Percentiles rank a stretch among this genome's conserved stretches.
These are phyloP conservation scores for Claviceps pazoutovae DNA, from an alignment of 2,329 filamentous ascomycete species.

Conservation along the genomic window DNA sequence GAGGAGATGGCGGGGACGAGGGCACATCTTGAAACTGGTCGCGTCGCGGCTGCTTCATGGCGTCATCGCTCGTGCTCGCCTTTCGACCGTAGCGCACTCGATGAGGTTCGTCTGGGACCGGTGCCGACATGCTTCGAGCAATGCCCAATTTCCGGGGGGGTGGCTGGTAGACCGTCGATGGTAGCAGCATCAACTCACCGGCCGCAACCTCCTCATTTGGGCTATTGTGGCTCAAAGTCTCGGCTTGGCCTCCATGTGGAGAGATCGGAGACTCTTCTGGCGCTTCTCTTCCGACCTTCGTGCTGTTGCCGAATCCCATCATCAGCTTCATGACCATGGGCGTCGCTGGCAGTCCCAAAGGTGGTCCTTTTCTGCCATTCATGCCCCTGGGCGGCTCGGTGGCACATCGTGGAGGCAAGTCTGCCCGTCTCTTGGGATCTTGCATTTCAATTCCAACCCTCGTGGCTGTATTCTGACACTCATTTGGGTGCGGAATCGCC, in stretches of 20 bases:
- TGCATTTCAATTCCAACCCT: slow-evolving; percentile 27
- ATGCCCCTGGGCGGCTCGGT: slow-evolving; percentile 45
- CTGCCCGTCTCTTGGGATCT: slow-evolving; percentile 26
- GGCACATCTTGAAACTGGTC: slow-evolving; percentile 36
- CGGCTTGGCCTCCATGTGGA: slow-evolving; percentile 26
- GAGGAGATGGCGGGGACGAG: slow-evolving; percentile 32
- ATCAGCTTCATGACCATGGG: slow-evolving; percentile 82
- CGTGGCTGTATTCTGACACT: slow-evolving; percentile 23
- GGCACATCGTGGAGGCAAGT: slow-evolving; percentile 46
- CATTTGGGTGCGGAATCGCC: slow-evolving; percentile 60
- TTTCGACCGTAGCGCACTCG: slow-evolving; percentile 19
- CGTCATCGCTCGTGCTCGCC: slow-evolving; percentile 26
- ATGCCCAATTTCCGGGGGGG: slow-evolving; percentile 31
- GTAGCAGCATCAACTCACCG: slow-evolving; percentile 32
- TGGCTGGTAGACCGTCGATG: slow-evolving; percentile 47
- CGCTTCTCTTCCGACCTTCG: slow-evolving; percentile 24
- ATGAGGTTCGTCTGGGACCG: slow-evolving; percentile 27
- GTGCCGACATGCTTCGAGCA: slow-evolving; percentile 49
- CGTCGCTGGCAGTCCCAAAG: slow-evolving; percentile 75
- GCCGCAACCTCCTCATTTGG: slow-evolving; percentile 17
- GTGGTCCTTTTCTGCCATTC: slow-evolving; percentile 33
- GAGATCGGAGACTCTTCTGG: slow-evolving; percentile 42
- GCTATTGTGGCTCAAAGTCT: slow-evolving; percentile 25
- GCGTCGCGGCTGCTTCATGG: slow-evolving; percentile 24
- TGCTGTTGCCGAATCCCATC: slow-evolving; percentile 43